Percentiles rank a stretch among this genome's conserved stretches.
phyloP scores from a whole-genome alignment of 805 yeast species.

The Saturnispora ahearnii region DNA sequence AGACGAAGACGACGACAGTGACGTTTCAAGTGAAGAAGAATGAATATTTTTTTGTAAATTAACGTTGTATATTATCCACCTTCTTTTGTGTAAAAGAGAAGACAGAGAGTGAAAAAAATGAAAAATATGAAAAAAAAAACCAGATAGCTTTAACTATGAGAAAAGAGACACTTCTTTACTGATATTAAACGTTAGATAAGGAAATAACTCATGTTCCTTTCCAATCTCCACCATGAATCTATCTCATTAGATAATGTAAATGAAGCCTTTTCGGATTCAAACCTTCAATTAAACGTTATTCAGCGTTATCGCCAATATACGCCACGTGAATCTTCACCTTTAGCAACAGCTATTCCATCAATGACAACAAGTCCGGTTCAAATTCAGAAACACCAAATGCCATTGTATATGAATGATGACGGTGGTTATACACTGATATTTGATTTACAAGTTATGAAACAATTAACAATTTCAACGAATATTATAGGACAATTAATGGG shows the following conservation, averaged over 20 bases:
- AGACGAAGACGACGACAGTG: constrained; percentile 41
- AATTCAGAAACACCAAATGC: not conserved
- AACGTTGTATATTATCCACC: constrained; percentile 6
- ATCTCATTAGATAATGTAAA: not conserved
- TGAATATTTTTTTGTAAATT: constrained; percentile 8
- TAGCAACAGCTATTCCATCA: constrained; percentile 4
- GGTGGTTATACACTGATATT: constrained; percentile 37
- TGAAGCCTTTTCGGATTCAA: not conserved
- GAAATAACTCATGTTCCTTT: not conserved
- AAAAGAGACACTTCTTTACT: no score
- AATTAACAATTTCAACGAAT: constrained; percentile 46
- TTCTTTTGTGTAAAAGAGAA: constrained; percentile 3
- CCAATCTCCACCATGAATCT: not conserved
- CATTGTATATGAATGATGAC: not conserved
- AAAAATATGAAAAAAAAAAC: not conserved
- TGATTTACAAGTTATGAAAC: constrained; percentile 42
- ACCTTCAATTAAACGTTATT: not conserved
- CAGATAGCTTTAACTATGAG: no score
- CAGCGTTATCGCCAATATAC: constrained; percentile 1
- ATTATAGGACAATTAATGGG: constrained; percentile 76
- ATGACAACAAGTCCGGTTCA: not conserved
- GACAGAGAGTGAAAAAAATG: not conserved
- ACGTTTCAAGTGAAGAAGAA: constrained; percentile 25
- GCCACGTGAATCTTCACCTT: constrained; percentile 11
- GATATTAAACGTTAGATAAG: no score